Conservation (phyloP, 163 green algal genomes). For the Coccomyxa subellipsoidea region DNA sequence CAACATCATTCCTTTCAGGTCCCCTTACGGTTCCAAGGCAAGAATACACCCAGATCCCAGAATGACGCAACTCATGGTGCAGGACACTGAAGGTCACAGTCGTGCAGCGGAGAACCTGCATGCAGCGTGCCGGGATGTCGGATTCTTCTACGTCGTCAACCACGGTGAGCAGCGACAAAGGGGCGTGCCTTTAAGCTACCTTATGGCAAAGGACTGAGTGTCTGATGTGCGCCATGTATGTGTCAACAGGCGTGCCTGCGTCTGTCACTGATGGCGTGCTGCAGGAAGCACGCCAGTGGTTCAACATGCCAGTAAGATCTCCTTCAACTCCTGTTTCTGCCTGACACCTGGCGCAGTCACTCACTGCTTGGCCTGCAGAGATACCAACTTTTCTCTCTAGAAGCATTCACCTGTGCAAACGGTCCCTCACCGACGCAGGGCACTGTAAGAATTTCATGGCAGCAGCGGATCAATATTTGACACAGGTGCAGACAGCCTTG, state of each 20-base stretch:
- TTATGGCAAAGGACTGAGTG: too few relatives aligned
- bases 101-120: constrained; percentile 33
- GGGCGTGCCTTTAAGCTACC: not conserved
- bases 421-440: not conserved
- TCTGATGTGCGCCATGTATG: too few relatives aligned
- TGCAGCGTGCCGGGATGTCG: constrained; percentile 42
- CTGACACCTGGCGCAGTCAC: not conserved
- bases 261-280: constrained; percentile 26
- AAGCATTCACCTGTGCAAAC: not conserved
- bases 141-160: constrained; percentile 55
- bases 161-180: constrained; percentile 29
- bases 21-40: too few relatives aligned
- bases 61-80: too few relatives aligned
- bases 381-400: not conserved
- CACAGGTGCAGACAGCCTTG: constrained; percentile 43
- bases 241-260: constrained; percentile 40
- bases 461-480: not conserved
- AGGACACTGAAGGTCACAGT: not conserved
- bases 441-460: not conserved
- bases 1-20: too few relatives aligned
- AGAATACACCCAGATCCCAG: too few relatives aligned
- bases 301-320: constrained; percentile 44
- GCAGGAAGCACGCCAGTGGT: constrained; percentile 40
- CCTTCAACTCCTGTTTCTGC: not conserved
- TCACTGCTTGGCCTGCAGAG: not conserved